A percentile compares a stretch with the other conserved stretches of the same genome.
Evolutionary conservation across 108 stramenopile genomes (phyloP).

Genomic region (Chaetoceros muelleri): DNA sequence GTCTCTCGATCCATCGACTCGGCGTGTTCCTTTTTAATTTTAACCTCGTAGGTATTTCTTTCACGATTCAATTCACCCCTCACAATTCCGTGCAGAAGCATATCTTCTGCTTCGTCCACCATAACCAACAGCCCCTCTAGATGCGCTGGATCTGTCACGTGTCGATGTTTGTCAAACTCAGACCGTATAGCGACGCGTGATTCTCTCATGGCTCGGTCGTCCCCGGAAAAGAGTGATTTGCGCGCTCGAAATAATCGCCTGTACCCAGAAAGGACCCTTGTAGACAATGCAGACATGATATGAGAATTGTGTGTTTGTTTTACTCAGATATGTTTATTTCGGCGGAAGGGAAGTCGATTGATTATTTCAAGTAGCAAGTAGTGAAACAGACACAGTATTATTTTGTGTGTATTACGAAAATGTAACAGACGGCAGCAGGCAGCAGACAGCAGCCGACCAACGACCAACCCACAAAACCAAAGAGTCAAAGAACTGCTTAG

Average conservation of each 20-base stretch:
- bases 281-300: slow-evolving; percentile 13
- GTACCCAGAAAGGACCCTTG: slow-evolving; percentile 54
- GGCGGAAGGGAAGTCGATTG: too few species aligned
- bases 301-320: too few species aligned
- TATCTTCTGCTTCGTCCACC: slow-evolving; percentile 80
- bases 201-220: slow-evolving; percentile 51
- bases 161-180: slow-evolving; percentile 54
- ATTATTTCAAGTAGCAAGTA: too few species aligned
- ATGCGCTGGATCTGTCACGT: slow-evolving; percentile 36
- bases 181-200: slow-evolving; percentile 51
- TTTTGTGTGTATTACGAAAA: too few species aligned
- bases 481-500: too few species aligned
- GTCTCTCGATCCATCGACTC: slow-evolving; percentile 33
- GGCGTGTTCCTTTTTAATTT: slow-evolving; percentile 57
- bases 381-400: too few species aligned
- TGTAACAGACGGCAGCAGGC: too few species aligned
- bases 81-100: slow-evolving; percentile 69
- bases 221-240: slow-evolving; percentile 53
- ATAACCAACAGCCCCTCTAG: slow-evolving; percentile 58
- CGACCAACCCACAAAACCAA: too few species aligned
- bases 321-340: too few species aligned
- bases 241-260: slow-evolving; percentile 71
- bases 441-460: too few species aligned
- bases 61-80: slow-evolving; percentile 64
- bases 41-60: slow-evolving; percentile 45